A percentile compares a stretch with the other conserved stretches of the same genome.
These are phyloP conservation scores for Gliomastix tumulicola DNA, from an alignment of 2,329 filamentous ascomycete species.

Conservation along the genomic window DNA sequence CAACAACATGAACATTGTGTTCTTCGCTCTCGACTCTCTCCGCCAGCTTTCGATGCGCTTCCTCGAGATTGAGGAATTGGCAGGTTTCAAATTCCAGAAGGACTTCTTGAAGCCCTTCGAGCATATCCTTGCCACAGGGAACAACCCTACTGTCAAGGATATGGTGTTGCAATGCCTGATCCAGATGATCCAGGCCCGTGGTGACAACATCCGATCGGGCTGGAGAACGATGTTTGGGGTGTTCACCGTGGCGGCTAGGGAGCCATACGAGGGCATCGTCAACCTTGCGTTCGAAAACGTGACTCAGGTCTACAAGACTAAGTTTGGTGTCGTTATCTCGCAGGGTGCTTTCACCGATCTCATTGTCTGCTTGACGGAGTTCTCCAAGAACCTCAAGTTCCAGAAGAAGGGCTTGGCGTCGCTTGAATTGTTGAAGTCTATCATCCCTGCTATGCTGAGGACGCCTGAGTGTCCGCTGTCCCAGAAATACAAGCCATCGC, in stretches of 20 bases:
- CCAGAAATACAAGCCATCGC: slow-evolving; percentile 40
- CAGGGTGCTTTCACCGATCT: slow-evolving; percentile 96
- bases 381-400: slow-evolving; percentile 97
- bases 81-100: slow-evolving; percentile 99
- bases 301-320: slow-evolving; percentile 87
- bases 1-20: slow-evolving; percentile 92
- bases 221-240: slow-evolving; percentile 99
- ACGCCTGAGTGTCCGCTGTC: slow-evolving; percentile 93
- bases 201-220: slow-evolving; percentile 93
- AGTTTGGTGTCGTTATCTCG: slow-evolving; percentile 91
- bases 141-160: slow-evolving; percentile 88
- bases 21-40: slow-evolving; percentile 92
- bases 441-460: slow-evolving; percentile 89
- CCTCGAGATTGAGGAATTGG: slow-evolving; percentile 95
- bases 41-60: slow-evolving; percentile 97
- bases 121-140: slow-evolving; percentile 91
- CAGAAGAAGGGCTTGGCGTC: slow-evolving; percentile 97
- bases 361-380: slow-evolving; percentile 93
- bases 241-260: slow-evolving; percentile 89
- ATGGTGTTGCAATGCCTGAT: slow-evolving; percentile 94
- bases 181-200: slow-evolving; percentile 97
- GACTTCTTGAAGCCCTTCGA: slow-evolving; percentile 98
- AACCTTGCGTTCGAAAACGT: slow-evolving; percentile 97
- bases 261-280: slow-evolving; percentile 91
- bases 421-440: slow-evolving; percentile 89